phyloP scores from a whole-genome alignment of 2,329 filamentous ascomycete species.

The Hymenoscyphus salicellus region DNA sequence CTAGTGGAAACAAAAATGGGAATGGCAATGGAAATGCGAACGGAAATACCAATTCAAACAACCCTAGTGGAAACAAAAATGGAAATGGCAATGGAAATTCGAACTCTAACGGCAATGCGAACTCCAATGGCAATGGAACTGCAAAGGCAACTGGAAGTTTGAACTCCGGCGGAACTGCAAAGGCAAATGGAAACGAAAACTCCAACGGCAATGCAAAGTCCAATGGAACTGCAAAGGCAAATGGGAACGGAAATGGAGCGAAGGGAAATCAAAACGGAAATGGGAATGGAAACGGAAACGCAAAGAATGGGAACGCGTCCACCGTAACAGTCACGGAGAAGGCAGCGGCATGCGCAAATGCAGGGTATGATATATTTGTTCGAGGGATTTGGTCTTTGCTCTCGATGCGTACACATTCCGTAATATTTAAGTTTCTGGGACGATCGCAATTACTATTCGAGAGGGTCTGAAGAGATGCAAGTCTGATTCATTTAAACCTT shows the following conservation, averaged over 20 bases:
- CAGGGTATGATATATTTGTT: background rate
- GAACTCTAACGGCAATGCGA: too few species aligned
- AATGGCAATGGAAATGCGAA: too few species aligned
- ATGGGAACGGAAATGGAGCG: conserved; percentile 5
- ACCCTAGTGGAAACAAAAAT: background rate
- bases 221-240: background rate
- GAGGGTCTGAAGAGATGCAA: background rate
- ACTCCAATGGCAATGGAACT: too few species aligned
- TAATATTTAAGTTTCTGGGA: background rate
- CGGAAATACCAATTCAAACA: too few species aligned
- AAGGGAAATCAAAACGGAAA: background rate
- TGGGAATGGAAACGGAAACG: background rate
- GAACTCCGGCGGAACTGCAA: too few species aligned
- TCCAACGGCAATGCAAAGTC: too few species aligned
- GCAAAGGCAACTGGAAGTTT: too few species aligned
- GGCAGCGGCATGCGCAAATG: conserved; percentile 16
- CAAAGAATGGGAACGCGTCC: too few species aligned
- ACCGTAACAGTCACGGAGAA: background rate
- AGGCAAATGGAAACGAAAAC: too few species aligned
- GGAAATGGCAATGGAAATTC: too few species aligned
- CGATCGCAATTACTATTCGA: background rate
- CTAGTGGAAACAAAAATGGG: background rate
- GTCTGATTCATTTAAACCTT: background rate
- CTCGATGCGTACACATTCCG: background rate
- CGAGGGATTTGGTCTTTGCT: background rate